A percentile compares a stretch with the other conserved stretches of the same genome.
These are phyloP conservation scores for Symbiotaphrina buchneri DNA, from an alignment of 495 filamentous ascomycete genomes.

Conservation along the genomic window DNA sequence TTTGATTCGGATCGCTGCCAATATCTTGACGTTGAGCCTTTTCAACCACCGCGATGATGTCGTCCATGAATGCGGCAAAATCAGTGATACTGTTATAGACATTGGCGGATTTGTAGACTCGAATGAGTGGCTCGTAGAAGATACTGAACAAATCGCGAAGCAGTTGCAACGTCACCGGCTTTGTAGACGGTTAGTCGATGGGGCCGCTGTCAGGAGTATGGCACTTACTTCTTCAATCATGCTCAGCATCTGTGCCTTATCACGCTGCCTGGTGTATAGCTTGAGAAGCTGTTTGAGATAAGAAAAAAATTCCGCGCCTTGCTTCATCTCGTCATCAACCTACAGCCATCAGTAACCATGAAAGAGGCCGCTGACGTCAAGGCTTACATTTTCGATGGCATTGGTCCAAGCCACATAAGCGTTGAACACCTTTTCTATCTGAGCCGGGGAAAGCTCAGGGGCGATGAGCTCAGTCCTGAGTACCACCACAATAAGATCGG, in stretches of 20 bases:
- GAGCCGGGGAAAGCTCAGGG: slow-evolving; percentile 42
- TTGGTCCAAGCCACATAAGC: slow-evolving; percentile 94
- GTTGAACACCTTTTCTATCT: slow-evolving; percentile 72
- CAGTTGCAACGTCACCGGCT: slow-evolving; percentile 70
- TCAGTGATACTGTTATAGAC: slow-evolving; percentile 94
- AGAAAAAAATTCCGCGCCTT: slow-evolving; percentile 76
- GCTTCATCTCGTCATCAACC: slow-evolving; percentile 60
- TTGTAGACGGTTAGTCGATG: slow-evolving; percentile 2
- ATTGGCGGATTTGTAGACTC: slow-evolving; percentile 96
- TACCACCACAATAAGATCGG: slow-evolving; percentile 70
- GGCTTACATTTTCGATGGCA: slow-evolving; percentile 61
- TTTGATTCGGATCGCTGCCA: slow-evolving; percentile 89
- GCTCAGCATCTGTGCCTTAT: slow-evolving; percentile 91
- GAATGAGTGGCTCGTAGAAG: slow-evolving; percentile 91
- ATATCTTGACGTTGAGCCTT: slow-evolving; percentile 79
- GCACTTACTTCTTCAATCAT: slow-evolving; percentile 59
- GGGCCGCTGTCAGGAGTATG: neutral
- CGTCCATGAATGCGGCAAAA: slow-evolving; percentile 80
- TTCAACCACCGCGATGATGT: slow-evolving; percentile 75
- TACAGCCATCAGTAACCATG: slow-evolving; percentile 4
- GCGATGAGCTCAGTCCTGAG: slow-evolving; percentile 49
- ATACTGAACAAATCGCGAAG: slow-evolving; percentile 96
- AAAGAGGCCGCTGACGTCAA: neutral
- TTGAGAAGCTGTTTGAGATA: slow-evolving; percentile 90
- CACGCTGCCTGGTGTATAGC: slow-evolving; percentile 70